Base-by-base conservation (phyloP, 768 basidiomycete genomes). In the Russula emetica region DNA sequence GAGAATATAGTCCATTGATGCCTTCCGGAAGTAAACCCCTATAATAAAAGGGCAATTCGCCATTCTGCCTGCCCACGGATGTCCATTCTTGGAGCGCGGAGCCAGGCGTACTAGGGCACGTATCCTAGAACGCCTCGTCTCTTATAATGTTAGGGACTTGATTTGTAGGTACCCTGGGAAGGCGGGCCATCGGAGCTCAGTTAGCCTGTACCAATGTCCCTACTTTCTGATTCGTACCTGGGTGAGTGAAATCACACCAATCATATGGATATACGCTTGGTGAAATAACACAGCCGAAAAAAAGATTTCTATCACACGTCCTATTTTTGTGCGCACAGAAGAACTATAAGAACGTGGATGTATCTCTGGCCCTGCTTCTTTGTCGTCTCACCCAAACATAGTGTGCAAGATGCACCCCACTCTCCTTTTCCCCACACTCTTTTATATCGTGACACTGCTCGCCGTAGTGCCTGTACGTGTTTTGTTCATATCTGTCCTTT, bases 341-440 rank as follows among this genome's bases (percentile, higher is more conserved):
- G 44, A 24, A 42, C 26, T 58, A 53, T 63, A 63, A 63, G 62
- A 58, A 59, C 16, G 45, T 52, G 20, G 30, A 24, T 58, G 22
- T 16, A n/a, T 38, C 24, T 16, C 42, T 11, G n/a, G 28, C 42
- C 52, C 20, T 28, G 58, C 24, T 4, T 18, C 44, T 36, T 54
- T 13, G 49, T 16, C 44, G 9, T 55, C 44, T 54, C 52, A 2
- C 55, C 52, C 58, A 54, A 11, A 59, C 26, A 30, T 40, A 32
- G 57, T 38, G 57, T 34, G 44, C 52, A 60, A 53, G 62, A 63
- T 63, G 62, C 51, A 45, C 36, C 8, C 34, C 57, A 63, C 51
- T 32, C 30, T 24, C 57, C 9, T 60, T 32, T 22, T 32, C 42
- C 52, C 14, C 45, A 60, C 45, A 20, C 36, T 64, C 58, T 49